Conservation (phyloP, 352 stramenopile genomes). For the Phytophthora pisi region DNA sequence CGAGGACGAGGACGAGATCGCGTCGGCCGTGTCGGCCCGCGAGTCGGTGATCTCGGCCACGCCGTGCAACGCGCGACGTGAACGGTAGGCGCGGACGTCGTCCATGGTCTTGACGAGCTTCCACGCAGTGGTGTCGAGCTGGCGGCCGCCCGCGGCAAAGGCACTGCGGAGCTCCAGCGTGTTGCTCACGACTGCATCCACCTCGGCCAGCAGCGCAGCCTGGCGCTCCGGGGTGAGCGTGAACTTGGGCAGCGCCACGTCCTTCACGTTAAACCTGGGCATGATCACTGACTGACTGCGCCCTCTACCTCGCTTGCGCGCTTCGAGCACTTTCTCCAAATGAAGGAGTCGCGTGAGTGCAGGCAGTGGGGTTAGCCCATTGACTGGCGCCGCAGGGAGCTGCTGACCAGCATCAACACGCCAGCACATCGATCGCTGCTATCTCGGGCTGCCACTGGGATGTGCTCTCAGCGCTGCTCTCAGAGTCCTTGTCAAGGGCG, state of each 20-base stretch:
- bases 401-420: conserved; percentile 19
- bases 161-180: conserved; percentile 41
- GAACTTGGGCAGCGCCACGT: conserved; percentile 34
- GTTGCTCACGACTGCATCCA: conserved; percentile 38
- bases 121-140: conserved; percentile 42
- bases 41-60: conserved; percentile 29
- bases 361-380: not conserved
- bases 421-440: conserved; percentile 31
- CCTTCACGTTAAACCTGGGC: conserved; percentile 44
- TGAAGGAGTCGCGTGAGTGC: conserved; percentile 5
- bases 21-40: conserved; percentile 24
- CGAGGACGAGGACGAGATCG: conserved; percentile 25
- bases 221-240: conserved; percentile 27
- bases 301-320: conserved; percentile 8
- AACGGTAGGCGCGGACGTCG: conserved; percentile 42
- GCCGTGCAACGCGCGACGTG: conserved; percentile 34
- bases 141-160: conserved; percentile 33
- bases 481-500: conserved; percentile 14
- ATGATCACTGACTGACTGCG: conserved; percentile 17
- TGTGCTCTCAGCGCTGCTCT: conserved; percentile 11
- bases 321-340: conserved; percentile 24
- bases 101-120: conserved; percentile 51
- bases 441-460: conserved; percentile 21
- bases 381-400: conserved; percentile 16
- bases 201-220: conserved; percentile 28